These are phyloP conservation scores for Misopates orontium DNA, from an alignment of 257 asterid genomes.

Conservation along the genomic window DNA sequence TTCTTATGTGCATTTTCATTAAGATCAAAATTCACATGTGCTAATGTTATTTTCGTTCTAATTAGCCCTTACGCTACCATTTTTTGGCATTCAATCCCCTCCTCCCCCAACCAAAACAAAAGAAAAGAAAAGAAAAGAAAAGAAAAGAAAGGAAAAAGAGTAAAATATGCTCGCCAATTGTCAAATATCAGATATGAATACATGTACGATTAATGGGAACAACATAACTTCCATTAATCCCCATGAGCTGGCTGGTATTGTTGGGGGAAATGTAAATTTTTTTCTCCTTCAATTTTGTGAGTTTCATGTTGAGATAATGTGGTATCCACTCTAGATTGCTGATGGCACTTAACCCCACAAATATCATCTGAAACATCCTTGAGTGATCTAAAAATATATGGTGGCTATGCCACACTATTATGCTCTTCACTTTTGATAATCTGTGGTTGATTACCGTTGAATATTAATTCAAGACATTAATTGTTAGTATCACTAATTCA, in stretches of 20 bases:
- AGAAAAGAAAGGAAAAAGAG: no score
- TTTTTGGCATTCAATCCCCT: constrained; percentile 5
- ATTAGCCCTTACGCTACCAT: constrained; percentile 15
- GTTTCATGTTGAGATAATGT: constrained; percentile 23
- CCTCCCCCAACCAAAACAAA: no score
- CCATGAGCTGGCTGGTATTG: constrained; percentile 18
- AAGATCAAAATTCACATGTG: neutral
- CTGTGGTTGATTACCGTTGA: neutral
- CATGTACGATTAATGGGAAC: no score
- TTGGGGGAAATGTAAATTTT: neutral
- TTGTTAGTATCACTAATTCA: constrained; percentile 20
- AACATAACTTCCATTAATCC: constrained; percentile 14
- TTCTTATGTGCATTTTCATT: constrained; percentile 17
- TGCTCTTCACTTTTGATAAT: constrained; percentile 7
- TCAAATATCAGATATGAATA: no score
- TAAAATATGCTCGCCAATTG: no score
- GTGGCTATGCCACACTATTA: neutral
- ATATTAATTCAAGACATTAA: neutral
- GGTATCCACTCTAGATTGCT: constrained; percentile 3
- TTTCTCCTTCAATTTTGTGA: neutral
- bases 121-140: no score
- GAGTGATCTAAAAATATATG: constrained; percentile 1
- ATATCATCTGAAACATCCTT: neutral
- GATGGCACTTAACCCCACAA: neutral
- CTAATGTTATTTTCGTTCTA: constrained; percentile 5